phyloP scores from a whole-genome alignment of 768 basidiomycete genomes.

The Mycena olivaceomarginata region DNA sequence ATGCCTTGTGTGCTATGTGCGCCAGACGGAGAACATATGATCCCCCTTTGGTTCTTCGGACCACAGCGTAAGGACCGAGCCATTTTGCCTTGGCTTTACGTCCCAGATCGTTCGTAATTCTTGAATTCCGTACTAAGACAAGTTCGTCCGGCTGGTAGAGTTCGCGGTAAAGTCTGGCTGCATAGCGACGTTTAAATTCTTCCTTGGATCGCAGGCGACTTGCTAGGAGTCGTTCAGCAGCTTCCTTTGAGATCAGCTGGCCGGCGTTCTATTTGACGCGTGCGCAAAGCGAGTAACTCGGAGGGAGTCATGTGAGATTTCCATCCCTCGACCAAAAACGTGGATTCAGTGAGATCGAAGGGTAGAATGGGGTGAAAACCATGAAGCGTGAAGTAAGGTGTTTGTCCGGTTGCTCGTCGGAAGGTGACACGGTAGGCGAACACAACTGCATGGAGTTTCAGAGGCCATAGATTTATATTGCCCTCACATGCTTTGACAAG shows the following conservation, averaged over 20 bases:
- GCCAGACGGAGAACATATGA: constrained; percentile 24
- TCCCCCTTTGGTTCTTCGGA: constrained; percentile 5
- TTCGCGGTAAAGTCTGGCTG: background rate
- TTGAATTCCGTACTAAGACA: background rate
- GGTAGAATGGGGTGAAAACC: constrained; percentile 53
- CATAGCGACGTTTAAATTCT: background rate
- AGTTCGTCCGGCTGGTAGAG: background rate
- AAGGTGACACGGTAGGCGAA: constrained; percentile 43
- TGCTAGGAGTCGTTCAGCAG: background rate
- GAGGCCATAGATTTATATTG: constrained; percentile 23
- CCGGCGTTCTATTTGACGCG: constrained; percentile 46
- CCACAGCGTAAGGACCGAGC: constrained; percentile 22
- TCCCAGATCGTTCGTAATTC: background rate
- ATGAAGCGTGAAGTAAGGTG: constrained; percentile 48
- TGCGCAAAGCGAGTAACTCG: constrained; percentile 47
- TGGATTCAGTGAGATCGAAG: constrained; percentile 54
- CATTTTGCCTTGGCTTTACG: constrained; percentile 9
- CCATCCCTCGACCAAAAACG: constrained; percentile 50
- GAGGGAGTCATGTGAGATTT: constrained; percentile 13
- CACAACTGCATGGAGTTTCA: constrained; percentile 1
- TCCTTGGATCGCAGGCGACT: background rate
- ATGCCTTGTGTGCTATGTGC: constrained; percentile 19
- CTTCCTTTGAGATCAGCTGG: background rate
- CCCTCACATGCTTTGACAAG: constrained; percentile 17
- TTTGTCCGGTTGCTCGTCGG: constrained; percentile 38